phyloP scores from a whole-genome alignment of 768 basidiomycete genomes.

The Podaxis rugospora region DNA sequence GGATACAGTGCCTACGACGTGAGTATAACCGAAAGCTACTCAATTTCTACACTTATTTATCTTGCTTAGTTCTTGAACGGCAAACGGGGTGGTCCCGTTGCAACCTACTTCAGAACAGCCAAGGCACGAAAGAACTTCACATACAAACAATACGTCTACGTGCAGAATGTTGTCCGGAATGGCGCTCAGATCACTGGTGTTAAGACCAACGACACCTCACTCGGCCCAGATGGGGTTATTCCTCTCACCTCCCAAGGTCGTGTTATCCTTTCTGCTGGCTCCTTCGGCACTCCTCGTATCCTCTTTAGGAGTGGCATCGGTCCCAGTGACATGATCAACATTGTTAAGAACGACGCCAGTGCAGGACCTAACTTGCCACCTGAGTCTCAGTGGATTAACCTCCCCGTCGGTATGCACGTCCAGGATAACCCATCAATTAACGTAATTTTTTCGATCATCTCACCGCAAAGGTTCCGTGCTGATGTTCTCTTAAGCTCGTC shows the following conservation, averaged over 20 bases:
- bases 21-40: slow-evolving; percentile 11
- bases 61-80: slow-evolving; percentile 34
- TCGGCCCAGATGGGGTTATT: slow-evolving; percentile 52
- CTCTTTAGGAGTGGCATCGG: slow-evolving; percentile 62
- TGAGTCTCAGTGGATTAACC: slow-evolving; percentile 46
- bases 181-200: slow-evolving; percentile 54
- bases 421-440: slow-evolving; percentile 62
- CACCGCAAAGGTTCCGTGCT: background rate
- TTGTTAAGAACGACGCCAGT: slow-evolving; percentile 43
- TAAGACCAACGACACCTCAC: slow-evolving; percentile 54
- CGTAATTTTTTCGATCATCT: slow-evolving; percentile 25
- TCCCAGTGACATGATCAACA: slow-evolving; percentile 49
- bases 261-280: slow-evolving; percentile 55
- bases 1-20: slow-evolving; percentile 48
- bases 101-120: slow-evolving; percentile 59
- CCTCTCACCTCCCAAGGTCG: slow-evolving; percentile 51
- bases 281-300: slow-evolving; percentile 52
- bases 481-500: slow-evolving; percentile 33
- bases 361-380: slow-evolving; percentile 47
- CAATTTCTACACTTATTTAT: background rate
- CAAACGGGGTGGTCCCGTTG: slow-evolving; percentile 52
- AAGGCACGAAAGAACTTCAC: slow-evolving; percentile 46
- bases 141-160: slow-evolving; percentile 43
- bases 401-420: slow-evolving; percentile 54
- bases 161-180: slow-evolving; percentile 51